Evolutionary conservation across 768 basidiomycete genomes (phyloP).

Genomic region (Tylopilus vinaceipallidus): DNA sequence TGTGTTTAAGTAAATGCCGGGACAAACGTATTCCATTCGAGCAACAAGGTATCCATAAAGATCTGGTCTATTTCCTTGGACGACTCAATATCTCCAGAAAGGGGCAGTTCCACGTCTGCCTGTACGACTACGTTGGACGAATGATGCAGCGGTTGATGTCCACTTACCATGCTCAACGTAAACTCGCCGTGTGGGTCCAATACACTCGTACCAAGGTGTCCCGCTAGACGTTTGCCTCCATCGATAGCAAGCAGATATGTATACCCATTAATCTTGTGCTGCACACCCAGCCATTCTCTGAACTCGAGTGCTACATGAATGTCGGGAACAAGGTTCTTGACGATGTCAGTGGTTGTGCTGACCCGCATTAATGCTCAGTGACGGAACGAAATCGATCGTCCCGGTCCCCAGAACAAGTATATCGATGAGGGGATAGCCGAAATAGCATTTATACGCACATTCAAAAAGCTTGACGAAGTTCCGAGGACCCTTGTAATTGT

Average conservation of each 20-base stretch:
- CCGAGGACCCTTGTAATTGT: constrained; percentile 25
- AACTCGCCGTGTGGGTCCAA: constrained; percentile 61
- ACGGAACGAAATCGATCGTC: constrained; percentile 54
- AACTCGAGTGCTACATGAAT: constrained; percentile 60
- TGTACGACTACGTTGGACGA: constrained; percentile 8
- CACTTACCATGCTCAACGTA: constrained; percentile 66
- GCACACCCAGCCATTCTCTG: constrained; percentile 87
- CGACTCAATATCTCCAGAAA: constrained; percentile 26
- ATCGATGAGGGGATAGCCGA: background rate
- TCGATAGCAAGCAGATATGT: constrained; percentile 64
- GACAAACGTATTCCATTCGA: constrained; percentile 21
- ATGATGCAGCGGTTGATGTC: background rate
- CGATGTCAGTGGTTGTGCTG: background rate
- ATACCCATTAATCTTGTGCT: constrained; percentile 66
- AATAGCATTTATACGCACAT: constrained; percentile 26
- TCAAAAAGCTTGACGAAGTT: constrained; percentile 51
- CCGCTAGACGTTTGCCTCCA: constrained; percentile 61
- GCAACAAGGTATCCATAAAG: constrained; percentile 16
- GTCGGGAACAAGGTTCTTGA: constrained; percentile 1
- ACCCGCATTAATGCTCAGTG: constrained; percentile 56
- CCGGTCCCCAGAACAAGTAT: constrained; percentile 51
- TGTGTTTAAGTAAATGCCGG: constrained; percentile 22
- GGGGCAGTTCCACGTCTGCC: constrained; percentile 43
- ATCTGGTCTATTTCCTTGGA: constrained; percentile 13
- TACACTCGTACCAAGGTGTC: constrained; percentile 57